These are phyloP conservation scores for Pseudomonodictys pantanalensis DNA, from an alignment of 495 filamentous ascomycete species.

Conservation along the genomic window DNA sequence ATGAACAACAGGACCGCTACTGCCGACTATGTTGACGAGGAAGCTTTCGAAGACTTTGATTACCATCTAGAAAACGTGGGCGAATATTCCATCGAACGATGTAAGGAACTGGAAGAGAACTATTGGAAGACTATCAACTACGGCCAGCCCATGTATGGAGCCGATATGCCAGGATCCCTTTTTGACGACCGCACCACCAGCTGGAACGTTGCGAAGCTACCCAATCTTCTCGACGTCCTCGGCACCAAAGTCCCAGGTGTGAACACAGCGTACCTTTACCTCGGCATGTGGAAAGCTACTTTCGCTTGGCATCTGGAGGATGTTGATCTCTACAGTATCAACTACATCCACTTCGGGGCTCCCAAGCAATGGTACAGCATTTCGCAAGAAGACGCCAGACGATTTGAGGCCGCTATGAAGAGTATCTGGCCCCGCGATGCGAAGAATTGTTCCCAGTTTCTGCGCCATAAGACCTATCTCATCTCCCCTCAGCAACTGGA, in stretches of 20 bases:
- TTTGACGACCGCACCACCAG: conserved; percentile 80
- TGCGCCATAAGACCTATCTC: conserved; percentile 97
- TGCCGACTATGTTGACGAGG: conserved; percentile 73
- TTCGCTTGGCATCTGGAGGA: conserved; percentile 99
- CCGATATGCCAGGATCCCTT: conserved; percentile 94
- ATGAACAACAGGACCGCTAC: conserved; percentile 77
- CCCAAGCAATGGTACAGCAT: conserved; percentile 99
- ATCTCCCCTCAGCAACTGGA: conserved; percentile 87
- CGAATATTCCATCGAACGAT: conserved; percentile 85
- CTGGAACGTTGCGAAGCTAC: conserved; percentile 94
- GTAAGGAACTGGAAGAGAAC: conserved; percentile 84
- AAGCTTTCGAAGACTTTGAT: conserved; percentile 81
- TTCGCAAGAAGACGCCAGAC: conserved; percentile 88
- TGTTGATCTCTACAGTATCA: conserved; percentile 98
- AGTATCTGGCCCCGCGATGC: conserved; percentile 92
- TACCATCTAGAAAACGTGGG: conserved; percentile 77
- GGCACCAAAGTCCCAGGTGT: conserved; percentile 95
- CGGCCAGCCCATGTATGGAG: conserved; percentile 91
- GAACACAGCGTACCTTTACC: conserved; percentile 96
- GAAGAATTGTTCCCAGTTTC: conserved; percentile 95
- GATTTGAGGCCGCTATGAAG: conserved; percentile 94
- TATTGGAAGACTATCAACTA: conserved; percentile 98
- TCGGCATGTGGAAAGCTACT: conserved; percentile 99
- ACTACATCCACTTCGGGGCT: conserved; percentile 97
- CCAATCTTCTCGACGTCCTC: conserved; percentile 88